Percentiles rank a stretch among this genome's conserved stretches.
Conservation (phyloP, 164 flowering plant species). For the Nelumbo lutea region DNA sequence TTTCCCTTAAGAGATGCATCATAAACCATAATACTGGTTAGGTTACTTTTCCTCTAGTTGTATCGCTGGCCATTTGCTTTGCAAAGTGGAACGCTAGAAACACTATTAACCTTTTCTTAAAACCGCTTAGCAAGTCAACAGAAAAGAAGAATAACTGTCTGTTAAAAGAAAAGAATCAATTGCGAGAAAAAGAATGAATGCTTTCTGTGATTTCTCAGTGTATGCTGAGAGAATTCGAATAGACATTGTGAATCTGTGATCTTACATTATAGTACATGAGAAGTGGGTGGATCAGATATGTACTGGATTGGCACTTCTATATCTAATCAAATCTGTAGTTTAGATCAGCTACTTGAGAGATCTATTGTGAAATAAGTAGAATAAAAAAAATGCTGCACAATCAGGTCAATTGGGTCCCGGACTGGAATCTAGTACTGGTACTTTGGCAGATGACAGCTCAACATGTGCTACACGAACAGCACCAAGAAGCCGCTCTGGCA, state of each 20-base stretch:
- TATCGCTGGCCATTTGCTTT: too few species aligned
- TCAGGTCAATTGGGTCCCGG: conserved; percentile 17
- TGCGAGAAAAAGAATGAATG: too few species aligned
- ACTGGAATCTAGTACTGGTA: conserved; percentile 61
- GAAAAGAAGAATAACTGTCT: too few species aligned
- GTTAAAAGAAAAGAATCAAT: too few species aligned
- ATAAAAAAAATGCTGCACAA: conserved; percentile 6
- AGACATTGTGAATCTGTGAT: background rate
- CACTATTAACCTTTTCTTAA: too few species aligned
- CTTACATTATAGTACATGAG: background rate
- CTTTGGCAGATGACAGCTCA: conserved; percentile 79
- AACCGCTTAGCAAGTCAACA: too few species aligned
- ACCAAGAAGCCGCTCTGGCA: conserved; percentile 91
- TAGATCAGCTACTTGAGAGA: conserved; percentile 2
- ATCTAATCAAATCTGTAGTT: conserved; percentile 6
- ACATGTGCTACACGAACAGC: conserved; percentile 91
- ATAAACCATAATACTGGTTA: too few species aligned
- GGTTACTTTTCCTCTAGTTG: too few species aligned
- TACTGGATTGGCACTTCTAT: background rate
- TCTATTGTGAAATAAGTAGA: conserved; percentile 2
- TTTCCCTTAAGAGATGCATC: too few species aligned
- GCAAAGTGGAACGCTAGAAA: too few species aligned
- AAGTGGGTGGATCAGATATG: background rate
- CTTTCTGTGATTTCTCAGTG: background rate
- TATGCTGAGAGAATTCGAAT: background rate